Evolutionary conservation across 176 grass and related monocot species (phyloP), one percentile per base, ranked within the genome.

Genomic region (Echinochloa phyllopogon): DNA sequence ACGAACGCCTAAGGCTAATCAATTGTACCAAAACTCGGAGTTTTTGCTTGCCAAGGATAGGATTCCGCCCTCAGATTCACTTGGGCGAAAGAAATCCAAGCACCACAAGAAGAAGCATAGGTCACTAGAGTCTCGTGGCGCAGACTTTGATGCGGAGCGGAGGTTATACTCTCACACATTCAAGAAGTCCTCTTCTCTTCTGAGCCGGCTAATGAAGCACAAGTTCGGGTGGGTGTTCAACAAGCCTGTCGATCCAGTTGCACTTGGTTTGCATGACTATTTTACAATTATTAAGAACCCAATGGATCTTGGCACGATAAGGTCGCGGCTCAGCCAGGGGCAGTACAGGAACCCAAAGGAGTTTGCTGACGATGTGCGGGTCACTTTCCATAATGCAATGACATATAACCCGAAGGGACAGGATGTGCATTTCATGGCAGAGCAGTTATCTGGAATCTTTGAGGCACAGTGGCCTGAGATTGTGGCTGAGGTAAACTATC

Each of bases 371-470:
- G 96, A 95, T 85, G 93, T 98, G 11, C 86, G 93, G 81, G 81
- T 98, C 23, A 98, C 96, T 56, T 98, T 94, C 81, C 87, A 72
- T 13, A 98, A 98, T 85, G 96, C 96, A 25, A 98, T 98, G 96
- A 98, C 91, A 1, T 98, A 95, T 86, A 98, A 98, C 38, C 91
- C 93, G 8, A 95, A 92, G 82, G 93, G 93, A 6, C 96, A 98
- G 76, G 96, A 98, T 81, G 96, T 94, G 40, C 96, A 98, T 87
- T 47, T 92, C 72, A 95, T 98, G 96, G 96, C 96, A 4, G 93
- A 95, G 63, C 93, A 98, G 79, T 75, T 98, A 41, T 50, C 10
- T 20, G 87, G 87, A 53, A 74, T 94, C 25, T 98, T 95, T 89
- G 96, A 98, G 53, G 89, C 86, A 2, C 91, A 87, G 25, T 98